These are phyloP conservation scores for Suillus subalutaceus DNA, from an alignment of 768 basidiomycete species.

Conservation along the genomic window DNA sequence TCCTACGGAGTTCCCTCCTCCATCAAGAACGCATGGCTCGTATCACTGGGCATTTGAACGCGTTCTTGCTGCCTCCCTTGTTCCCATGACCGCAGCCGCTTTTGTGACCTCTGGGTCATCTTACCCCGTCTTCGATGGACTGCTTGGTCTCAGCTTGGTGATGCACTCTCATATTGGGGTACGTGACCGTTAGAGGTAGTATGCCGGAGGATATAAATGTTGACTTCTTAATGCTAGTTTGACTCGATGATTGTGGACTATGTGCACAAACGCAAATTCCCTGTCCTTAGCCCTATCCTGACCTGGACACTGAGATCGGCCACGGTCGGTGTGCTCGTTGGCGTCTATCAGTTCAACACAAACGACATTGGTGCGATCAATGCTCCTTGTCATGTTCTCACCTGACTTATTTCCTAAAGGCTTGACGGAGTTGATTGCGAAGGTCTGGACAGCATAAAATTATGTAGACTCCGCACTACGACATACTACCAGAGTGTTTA, in stretches of 20 bases:
- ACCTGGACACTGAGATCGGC: conserved; percentile 80
- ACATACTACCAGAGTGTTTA: background rate
- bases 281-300: conserved; percentile 63
- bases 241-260: conserved; percentile 84
- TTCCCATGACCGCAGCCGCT: conserved; percentile 87
- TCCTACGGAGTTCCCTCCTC: conserved; percentile 84
- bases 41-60: conserved; percentile 96
- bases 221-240: conserved; percentile 50
- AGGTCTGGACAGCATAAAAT: conserved; percentile 77
- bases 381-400: background rate
- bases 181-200: conserved; percentile 30
- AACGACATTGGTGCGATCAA: conserved; percentile 86
- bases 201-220: background rate
- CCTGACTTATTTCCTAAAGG: conserved; percentile 45
- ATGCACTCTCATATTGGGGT: conserved; percentile 97
- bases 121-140: conserved; percentile 87
- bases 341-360: conserved; percentile 98
- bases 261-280: conserved; percentile 91
- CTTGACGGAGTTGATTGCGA: conserved; percentile 81
- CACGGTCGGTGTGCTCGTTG: conserved; percentile 83
- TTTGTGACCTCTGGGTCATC: conserved; percentile 75
- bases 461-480: background rate
- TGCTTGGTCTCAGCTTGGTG: conserved; percentile 85
- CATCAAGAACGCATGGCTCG: conserved; percentile 83
- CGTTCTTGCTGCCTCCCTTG: conserved; percentile 80